Base-by-base conservation (phyloP, 2,329 filamentous ascomycete genomes). In the Aureobasidium lini region DNA sequence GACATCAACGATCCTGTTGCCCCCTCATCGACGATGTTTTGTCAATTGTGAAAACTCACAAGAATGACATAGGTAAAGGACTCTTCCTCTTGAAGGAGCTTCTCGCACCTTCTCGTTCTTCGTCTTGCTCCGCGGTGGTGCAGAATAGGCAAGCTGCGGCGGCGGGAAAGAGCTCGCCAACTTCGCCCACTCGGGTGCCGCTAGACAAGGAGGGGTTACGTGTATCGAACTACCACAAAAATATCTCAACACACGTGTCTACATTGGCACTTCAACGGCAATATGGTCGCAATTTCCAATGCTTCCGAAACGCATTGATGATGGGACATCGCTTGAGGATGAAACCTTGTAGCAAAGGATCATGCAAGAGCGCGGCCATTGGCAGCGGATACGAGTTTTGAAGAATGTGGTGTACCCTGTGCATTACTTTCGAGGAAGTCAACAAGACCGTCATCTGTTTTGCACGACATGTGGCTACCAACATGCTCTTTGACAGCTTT, bases 21-120 rank as follows among this genome's bases (percentile, higher is more conserved):
- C 23, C n/a, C 23, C 7, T 32, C 43, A 58, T 58, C 54, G 54
- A 58, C 54, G 54, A 58, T 58, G 54, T 39, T 49, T 47, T 39
- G 16, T 18, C n/a, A 36, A 2, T 18, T 29, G 29, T 44, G 16
- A 44, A 40, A 47, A 46, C 8, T 31, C 34, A 34, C 42, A 57
- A 47, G 40, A 46, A 46, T 28, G 23, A 29, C 32, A 34, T 44
- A 29, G 39, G 11, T 1, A 40, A 36, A 44, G 52, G 52, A 10
- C 52, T 56, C 28, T 16, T 36, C 11, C 2, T 3, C 15, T 44
- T 36, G 3, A 34, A 6, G 31, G 28, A 52, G 28, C 13, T 44
- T n/a, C 11, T 11, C 29, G 16, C 10, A 23, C 18, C 32, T 49
- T 53, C 47, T 42, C 4, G 31, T 11, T n/a, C 18, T 9, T 28